phyloP scores from a whole-genome alignment of 495 filamentous ascomycete species.

The Aspergillus homomorphus region DNA sequence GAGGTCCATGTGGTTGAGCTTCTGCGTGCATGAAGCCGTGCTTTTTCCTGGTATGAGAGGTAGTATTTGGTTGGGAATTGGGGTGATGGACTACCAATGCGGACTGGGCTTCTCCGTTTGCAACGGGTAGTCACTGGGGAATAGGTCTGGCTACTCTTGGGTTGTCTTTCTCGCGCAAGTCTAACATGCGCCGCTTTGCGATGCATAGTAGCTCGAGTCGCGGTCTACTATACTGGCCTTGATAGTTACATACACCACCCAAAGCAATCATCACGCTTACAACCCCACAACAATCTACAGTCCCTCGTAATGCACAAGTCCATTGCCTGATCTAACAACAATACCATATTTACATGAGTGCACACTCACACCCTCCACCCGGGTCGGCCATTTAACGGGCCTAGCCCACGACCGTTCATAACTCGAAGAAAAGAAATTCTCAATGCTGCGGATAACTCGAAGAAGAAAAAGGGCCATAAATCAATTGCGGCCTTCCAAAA shows the following conservation, averaged over 20 bases:
- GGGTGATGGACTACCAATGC: too few species aligned
- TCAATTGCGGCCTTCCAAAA: conserved; percentile 70
- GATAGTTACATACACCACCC: background rate
- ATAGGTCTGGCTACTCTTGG: too few species aligned
- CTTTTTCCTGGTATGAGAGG: too few species aligned
- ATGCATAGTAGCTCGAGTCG: too few species aligned
- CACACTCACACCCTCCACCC: conserved; percentile 29
- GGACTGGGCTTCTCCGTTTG: too few species aligned
- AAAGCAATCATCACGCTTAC: background rate
- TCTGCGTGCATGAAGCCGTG: background rate
- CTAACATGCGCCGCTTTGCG: too few species aligned
- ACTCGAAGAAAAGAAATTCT: conserved; percentile 15
- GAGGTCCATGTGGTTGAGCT: background rate
- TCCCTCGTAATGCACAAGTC: conserved; percentile 6
- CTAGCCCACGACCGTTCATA: conserved; percentile 15
- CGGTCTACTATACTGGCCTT: too few species aligned
- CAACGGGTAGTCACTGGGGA: too few species aligned
- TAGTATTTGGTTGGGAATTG: too few species aligned
- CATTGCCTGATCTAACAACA: conserved; percentile 34
- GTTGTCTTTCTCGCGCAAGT: too few species aligned
- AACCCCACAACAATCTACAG: background rate
- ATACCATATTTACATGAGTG: conserved; percentile 36
- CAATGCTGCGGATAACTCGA: conserved; percentile 24
- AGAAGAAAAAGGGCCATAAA: conserved; percentile 19
- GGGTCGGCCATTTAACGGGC: conserved; percentile 9